Evolutionary conservation across 768 basidiomycete genomes (phyloP), one percentile per base, ranked within the genome.

Genomic region (Sporobolomyces phaffii): DNA sequence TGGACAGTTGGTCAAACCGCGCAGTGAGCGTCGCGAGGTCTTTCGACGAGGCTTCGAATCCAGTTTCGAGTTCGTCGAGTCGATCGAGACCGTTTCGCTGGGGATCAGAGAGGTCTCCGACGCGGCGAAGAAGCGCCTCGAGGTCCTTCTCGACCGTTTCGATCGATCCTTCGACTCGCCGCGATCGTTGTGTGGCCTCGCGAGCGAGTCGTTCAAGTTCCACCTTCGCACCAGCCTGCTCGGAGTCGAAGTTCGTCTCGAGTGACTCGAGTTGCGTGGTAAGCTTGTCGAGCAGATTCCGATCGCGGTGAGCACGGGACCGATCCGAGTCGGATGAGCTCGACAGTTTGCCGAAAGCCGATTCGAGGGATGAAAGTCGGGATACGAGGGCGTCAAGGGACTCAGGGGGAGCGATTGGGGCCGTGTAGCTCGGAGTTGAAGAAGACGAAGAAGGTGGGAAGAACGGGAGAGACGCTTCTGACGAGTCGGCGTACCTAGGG

Each of bases 21-120:
- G 77, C 74, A 31, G 76, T 75, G 64, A 78, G 73, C n/a, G 74
- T 60, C 2, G 68, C 73, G 58, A 71, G 40, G 1, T 44, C 43
- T 44, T 44, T 31, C 43, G 56, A 31, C 14, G 43, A 3, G 4
- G 43, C 15, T 5, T 33, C 28, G 56, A 33, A 22, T 20, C 56
- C 41, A 17, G 54, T 43, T 43, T 56, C 54, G 54, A 56, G 54
- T 5, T 17, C 8, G n/a, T 44, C 56, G 43, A 58, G 8, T 45
- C 56, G 54, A 28, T 15, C 40, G 26, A 9, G 22, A 29, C 15
- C 54, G 26, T 6, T 43, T 28, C 22, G 4, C 29, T 43, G 54
- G 14, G 26, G 10, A 17, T 26, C 28, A 4, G 54, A 26, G 7
- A 56, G 54, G 2, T 28, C 54, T 41, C 43, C 38, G 17, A 56